These are phyloP conservation scores for Trebouxiophyceae sp. DNA, from an alignment of 163 green algal genomes.

Conservation along the genomic window DNA sequence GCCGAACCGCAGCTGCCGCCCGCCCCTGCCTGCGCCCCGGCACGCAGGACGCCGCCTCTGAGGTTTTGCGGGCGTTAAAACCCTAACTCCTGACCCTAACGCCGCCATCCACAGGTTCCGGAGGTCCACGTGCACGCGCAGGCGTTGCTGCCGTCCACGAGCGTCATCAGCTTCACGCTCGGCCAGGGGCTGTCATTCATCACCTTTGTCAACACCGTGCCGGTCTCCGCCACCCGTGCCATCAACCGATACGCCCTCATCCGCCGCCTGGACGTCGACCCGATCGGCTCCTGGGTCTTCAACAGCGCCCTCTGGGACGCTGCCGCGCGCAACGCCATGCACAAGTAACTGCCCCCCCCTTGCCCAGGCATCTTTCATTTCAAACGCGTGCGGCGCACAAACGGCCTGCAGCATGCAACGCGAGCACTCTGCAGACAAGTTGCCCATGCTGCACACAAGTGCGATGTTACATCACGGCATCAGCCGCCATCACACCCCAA, in stretches of 20 bases:
- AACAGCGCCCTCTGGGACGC: slow-evolving; percentile 43
- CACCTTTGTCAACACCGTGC: slow-evolving; percentile 75
- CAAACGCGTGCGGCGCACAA: too few species aligned
- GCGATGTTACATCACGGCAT: not conserved
- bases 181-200: slow-evolving; percentile 62
- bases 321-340: slow-evolving; percentile 39
- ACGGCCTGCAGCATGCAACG: not conserved
- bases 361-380: not conserved
- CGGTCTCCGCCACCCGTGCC: slow-evolving; percentile 50
- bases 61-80: too few species aligned
- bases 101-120: slow-evolving; percentile 38
- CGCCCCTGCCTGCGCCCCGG: too few species aligned
- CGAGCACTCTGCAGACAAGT: not conserved
- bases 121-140: slow-evolving; percentile 46
- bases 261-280: slow-evolving; percentile 50
- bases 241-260: slow-evolving; percentile 75
- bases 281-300: slow-evolving; percentile 28
- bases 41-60: too few species aligned
- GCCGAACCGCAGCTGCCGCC: too few species aligned
- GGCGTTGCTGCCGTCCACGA: slow-evolving; percentile 62
- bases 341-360: slow-evolving; percentile 14
- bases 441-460: not conserved
- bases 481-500: too few species aligned
- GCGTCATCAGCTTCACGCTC: slow-evolving; percentile 64
- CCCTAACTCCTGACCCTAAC: too few species aligned